Conservation (phyloP, 345 rosid species). For the Lumnitzera racemosa region DNA sequence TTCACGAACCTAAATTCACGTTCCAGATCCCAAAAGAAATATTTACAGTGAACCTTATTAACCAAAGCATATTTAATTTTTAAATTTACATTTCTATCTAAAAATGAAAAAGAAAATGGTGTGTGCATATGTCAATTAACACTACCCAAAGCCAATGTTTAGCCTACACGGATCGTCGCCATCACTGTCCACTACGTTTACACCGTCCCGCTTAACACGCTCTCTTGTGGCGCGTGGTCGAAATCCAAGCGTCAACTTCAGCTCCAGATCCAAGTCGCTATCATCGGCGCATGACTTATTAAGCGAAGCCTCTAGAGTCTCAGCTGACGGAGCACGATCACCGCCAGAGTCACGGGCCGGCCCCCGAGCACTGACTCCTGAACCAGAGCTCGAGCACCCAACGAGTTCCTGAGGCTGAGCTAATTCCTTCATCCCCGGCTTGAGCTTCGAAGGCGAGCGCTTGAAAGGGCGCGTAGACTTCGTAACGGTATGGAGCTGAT, state of each 20-base stretch:
- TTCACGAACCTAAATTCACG: no score
- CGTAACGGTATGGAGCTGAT: constrained; percentile 15
- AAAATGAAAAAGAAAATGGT: no score
- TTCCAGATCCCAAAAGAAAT: no score
- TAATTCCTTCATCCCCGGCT: neutral
- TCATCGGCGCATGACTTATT: constrained; percentile 9
- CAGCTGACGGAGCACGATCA: constrained; percentile 18
- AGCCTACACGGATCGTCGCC: neutral
- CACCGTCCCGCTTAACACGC: neutral
- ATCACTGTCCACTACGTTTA: no score
- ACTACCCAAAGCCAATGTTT: neutral
- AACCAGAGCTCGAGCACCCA: neutral
- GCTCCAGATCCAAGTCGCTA: constrained; percentile 12
- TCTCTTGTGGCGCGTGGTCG: neutral
- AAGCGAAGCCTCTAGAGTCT: constrained; percentile 25
- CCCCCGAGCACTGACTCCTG: constrained; percentile 9
- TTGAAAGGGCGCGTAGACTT: constrained; percentile 19
- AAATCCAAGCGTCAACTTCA: constrained; percentile 25
- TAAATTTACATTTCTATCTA: no score
- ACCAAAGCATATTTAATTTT: no score
- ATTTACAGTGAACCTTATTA: no score
- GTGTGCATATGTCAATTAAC: no score
- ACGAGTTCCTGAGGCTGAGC: neutral
- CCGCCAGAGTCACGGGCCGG: constrained; percentile 11
- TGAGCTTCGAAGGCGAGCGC: constrained; percentile 9